Conservation (phyloP, 2,329 filamentous ascomycete genomes). For the Aureobasidium pullulans region DNA sequence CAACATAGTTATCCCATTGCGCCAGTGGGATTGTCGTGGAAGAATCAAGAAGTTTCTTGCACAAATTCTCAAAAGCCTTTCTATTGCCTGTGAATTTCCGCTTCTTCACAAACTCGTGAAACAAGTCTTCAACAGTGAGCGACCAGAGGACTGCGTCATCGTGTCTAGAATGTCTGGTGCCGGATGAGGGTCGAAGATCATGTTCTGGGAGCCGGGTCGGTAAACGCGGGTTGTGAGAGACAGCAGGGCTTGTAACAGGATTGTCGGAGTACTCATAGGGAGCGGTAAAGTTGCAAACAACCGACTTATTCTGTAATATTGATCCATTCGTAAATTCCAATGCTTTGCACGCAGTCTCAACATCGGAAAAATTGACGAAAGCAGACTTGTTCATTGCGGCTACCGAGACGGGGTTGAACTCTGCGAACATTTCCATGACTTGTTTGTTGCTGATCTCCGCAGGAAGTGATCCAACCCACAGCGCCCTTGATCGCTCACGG, state of each 20-base stretch:
- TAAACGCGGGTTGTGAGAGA: no score
- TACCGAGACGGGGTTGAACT: background rate
- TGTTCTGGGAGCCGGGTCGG: background rate
- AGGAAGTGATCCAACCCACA: conserved; percentile 9
- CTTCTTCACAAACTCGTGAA: background rate
- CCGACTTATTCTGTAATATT: background rate
- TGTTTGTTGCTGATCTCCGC: background rate
- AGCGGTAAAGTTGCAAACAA: background rate
- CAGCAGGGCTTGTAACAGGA: no score
- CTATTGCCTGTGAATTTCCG: background rate
- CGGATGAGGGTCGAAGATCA: background rate
- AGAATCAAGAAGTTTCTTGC: background rate
- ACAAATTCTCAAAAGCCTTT: conserved; percentile 2
- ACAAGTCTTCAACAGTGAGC: background rate
- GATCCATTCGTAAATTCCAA: background rate
- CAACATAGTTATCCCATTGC: conserved; percentile 3
- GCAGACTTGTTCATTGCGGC: background rate
- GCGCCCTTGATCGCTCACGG: background rate
- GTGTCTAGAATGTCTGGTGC: no score
- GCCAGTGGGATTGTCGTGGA: background rate
- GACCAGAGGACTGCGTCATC: background rate
- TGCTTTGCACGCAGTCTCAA: background rate
- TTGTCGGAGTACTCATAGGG: background rate
- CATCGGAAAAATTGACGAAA: background rate
- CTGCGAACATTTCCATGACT: background rate